A percentile compares a stretch with the other conserved stretches of the same genome.
These are phyloP conservation scores for Cystoisospora suis DNA, from an alignment of 169 alveolate species.

Conservation along the genomic window DNA sequence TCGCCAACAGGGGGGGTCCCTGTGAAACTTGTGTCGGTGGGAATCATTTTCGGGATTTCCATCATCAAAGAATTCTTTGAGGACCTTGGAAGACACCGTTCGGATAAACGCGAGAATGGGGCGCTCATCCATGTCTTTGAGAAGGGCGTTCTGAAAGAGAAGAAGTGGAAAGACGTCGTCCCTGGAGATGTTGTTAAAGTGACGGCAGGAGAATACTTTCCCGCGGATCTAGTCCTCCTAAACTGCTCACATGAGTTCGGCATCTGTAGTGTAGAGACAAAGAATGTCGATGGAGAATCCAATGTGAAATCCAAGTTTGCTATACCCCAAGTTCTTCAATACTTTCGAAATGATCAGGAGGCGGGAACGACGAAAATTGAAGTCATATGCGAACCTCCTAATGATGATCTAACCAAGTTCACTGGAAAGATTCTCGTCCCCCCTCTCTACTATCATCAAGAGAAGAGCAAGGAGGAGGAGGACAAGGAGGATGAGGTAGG, in stretches of 20 bases:
- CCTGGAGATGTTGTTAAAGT: constrained; percentile 93
- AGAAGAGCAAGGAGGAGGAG: too few species aligned
- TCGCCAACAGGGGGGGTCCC: constrained; percentile 87
- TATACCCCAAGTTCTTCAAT: constrained; percentile 69
- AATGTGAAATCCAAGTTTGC: constrained; percentile 87
- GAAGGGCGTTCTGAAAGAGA: constrained; percentile 31
- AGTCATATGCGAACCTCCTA: constrained; percentile 1
- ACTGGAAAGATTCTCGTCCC: background rate
- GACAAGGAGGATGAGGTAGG: too few species aligned
- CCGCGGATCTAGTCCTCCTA: constrained; percentile 92
- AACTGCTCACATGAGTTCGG: constrained; percentile 88
- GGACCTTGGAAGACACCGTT: constrained; percentile 87
- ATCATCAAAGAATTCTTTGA: constrained; percentile 90
- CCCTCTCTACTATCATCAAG: too few species aligned
- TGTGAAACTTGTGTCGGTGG: constrained; percentile 84
- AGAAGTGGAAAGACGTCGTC: constrained; percentile 82
- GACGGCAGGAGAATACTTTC: constrained; percentile 81
- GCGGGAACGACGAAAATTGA: constrained; percentile 63
- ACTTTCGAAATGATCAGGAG: constrained; percentile 69
- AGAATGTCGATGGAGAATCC: constrained; percentile 91
- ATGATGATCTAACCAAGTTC: background rate
- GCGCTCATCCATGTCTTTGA: constrained; percentile 65
- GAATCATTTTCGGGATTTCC: constrained; percentile 88
- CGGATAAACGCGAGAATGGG: constrained; percentile 89
- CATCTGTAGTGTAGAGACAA: constrained; percentile 81